phyloP scores from a whole-genome alignment of 148 eudicot genomes.

The Chenopodium quinoa region DNA sequence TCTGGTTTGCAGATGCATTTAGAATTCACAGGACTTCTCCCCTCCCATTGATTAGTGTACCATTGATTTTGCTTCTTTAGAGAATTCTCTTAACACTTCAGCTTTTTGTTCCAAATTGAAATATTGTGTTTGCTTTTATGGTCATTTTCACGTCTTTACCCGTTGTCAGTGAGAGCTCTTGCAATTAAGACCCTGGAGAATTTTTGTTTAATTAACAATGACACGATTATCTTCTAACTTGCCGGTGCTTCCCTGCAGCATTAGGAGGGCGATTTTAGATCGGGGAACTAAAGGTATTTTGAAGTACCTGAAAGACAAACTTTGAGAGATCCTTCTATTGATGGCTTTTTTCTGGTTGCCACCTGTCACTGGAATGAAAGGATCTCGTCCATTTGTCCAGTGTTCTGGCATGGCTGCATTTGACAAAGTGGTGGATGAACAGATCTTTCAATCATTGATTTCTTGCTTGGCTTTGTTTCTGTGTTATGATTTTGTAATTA shows the following conservation, averaged over 20 bases:
- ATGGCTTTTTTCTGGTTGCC: background rate
- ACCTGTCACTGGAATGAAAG: background rate
- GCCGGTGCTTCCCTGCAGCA: slow-evolving; percentile 46
- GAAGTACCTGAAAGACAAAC: slow-evolving; percentile 71
- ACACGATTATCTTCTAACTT: background rate
- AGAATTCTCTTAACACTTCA: background rate
- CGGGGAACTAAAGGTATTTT: slow-evolving; percentile 88
- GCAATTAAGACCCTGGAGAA: background rate
- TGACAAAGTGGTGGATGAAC: background rate
- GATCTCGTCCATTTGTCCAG: background rate
- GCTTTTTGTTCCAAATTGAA: background rate
- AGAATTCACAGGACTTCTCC: background rate
- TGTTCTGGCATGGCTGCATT: background rate
- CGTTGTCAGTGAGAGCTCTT: background rate
- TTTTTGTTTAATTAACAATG: background rate
- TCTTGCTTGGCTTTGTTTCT: background rate
- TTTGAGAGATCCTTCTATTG: slow-evolving; percentile 23
- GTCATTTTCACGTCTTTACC: background rate
- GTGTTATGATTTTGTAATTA: background rate
- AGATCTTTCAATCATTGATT: background rate
- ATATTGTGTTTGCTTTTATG: background rate
- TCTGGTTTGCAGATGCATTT: background rate
- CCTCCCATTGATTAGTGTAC: background rate
- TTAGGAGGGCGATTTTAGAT: slow-evolving; percentile 85
- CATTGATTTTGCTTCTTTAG: background rate